Base-by-base conservation (phyloP, 108 stramenopile genomes). In the Phaeodactylum tricornutum region DNA sequence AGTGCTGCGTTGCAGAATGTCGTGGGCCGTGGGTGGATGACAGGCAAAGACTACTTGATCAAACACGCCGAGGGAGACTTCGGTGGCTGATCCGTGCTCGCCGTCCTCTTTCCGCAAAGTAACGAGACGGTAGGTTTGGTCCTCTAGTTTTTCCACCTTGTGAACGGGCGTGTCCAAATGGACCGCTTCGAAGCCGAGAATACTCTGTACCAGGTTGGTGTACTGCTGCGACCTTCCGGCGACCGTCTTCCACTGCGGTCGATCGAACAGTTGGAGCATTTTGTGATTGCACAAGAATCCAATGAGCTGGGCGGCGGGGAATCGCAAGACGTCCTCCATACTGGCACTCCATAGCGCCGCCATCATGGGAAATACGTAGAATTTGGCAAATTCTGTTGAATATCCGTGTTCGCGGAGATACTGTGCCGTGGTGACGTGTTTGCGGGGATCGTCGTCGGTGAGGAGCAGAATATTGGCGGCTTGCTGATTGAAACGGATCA, bases 281-380 rank as follows among this genome's bases (percentile, higher is more conserved):
- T 72, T 64, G 74, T 98, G 97, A 67, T 96, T 96, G 75, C 79
- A 83, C 58, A 96, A 55, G 57, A 98, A 98, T 20, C 69, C 71
- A 55, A 94, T 72, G 45, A 98, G 61, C 32, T 86, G 76, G 5
- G 32, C 46, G 8, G 90, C 85, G 2, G 95, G 93, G 57, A 92
- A 91, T 9, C 62, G 33, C 56, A 88, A 42, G 5, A 95, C 92
- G 49, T 94, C 89, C 14, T 73, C 79, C 42, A 84, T 64, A 16
- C 76, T 69, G 2, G 86, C 79, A 29, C 65, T 69, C 96, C 97
- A 96, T 15, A 96, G 40, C 3, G 96, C 95, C 17, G 93, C 96
- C 70, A 87, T 87, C 92, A 97, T 95, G 38, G 97, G 96, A 4
- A 95, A 47, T 32, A 97, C 59, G 67, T 95, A 98, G 37, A 73